A percentile compares a stretch with the other conserved stretches of the same genome.
Evolutionary conservation across 179 eudicot species (phyloP).

Genomic region (Silene coronaria): DNA sequence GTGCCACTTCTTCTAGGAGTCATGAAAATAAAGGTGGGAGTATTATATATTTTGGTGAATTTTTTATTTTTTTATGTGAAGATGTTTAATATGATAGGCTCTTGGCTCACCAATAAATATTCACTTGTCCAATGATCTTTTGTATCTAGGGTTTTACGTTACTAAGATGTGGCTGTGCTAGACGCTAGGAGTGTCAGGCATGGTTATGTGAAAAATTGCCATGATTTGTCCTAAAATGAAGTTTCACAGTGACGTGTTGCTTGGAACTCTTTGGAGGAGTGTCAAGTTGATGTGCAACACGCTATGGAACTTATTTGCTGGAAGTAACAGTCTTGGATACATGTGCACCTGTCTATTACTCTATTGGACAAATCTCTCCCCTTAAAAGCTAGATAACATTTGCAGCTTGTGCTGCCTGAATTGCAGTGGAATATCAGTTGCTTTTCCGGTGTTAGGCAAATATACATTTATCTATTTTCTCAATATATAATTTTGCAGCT

Average conservation of each 20-base stretch:
- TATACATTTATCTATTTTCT: background rate
- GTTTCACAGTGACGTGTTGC: background rate
- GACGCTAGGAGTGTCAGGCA: background rate
- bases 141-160: background rate
- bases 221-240: background rate
- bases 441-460: background rate
- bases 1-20: too few species aligned
- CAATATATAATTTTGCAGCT: background rate
- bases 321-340: background rate
- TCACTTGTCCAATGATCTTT: background rate
- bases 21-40: too few species aligned
- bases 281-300: background rate
- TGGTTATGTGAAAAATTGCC: background rate
- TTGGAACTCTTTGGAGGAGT: background rate
- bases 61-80: background rate
- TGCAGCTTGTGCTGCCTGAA: conserved; percentile 8
- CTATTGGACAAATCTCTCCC: background rate
- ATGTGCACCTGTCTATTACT: background rate
- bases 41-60: background rate
- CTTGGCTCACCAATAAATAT: background rate
- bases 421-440: background rate
- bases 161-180: background rate
- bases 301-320: background rate
- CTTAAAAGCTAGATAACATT: background rate
- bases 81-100: background rate